Conservation (phyloP, 2,329 filamentous ascomycete species). For the Scedosporium boydii region DNA sequence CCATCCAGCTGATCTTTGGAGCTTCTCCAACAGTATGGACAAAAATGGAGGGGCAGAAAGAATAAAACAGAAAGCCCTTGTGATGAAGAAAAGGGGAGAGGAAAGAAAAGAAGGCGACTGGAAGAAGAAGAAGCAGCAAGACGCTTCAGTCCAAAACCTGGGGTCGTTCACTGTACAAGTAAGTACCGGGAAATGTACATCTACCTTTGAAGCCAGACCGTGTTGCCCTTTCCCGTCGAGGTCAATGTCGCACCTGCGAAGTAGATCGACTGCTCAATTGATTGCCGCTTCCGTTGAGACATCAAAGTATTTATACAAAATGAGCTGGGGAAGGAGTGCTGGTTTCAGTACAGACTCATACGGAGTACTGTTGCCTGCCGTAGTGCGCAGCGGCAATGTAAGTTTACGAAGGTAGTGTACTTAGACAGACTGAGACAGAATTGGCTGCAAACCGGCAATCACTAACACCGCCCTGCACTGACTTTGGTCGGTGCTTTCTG, state of each 20-base stretch:
- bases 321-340: too few species aligned
- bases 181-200: neutral
- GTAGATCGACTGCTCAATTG: too few species aligned
- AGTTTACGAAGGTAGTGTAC: too few species aligned
- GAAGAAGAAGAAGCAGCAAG: neutral
- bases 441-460: too few species aligned
- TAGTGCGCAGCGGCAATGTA: too few species aligned
- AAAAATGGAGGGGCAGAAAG: conserved; percentile 7
- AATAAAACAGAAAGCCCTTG: conserved; percentile 1
- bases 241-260: neutral
- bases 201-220: neutral
- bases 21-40: neutral
- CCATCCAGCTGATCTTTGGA: neutral
- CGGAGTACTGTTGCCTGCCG: too few species aligned
- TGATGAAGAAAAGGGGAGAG: conserved; percentile 5
- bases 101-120: conserved; percentile 5
- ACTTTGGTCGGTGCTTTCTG: neutral
- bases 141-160: conserved; percentile 4
- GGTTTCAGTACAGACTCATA: too few species aligned
- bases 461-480: too few species aligned
- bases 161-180: neutral
- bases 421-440: too few species aligned
- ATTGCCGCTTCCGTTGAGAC: too few species aligned
- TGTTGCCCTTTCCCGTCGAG: neutral
- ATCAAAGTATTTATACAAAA: too few species aligned